Evolutionary conservation across 129 eudicot genomes (phyloP).

Genomic region (Ambrosia artemisiifolia): DNA sequence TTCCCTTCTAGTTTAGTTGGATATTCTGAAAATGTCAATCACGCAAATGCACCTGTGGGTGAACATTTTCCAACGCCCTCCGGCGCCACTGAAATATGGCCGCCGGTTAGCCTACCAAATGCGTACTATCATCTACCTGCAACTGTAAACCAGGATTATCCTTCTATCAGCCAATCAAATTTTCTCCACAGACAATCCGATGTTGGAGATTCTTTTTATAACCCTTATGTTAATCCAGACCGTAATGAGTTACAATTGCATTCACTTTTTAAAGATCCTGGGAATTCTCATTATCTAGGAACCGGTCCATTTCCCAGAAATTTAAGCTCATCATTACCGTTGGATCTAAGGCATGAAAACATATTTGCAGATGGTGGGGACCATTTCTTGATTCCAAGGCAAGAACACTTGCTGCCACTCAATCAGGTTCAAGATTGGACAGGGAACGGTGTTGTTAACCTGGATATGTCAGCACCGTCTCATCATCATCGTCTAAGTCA

Average conservation of each 20-base stretch:
- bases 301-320: constrained; percentile 44
- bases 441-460: constrained; percentile 27
- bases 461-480: constrained; percentile 34
- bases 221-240: constrained; percentile 53
- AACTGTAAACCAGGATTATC: constrained; percentile 39
- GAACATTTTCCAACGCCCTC: constrained; percentile 38
- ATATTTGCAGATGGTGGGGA: constrained; percentile 38
- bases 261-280: constrained; percentile 52
- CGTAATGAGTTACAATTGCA: constrained; percentile 55
- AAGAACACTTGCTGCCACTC: constrained; percentile 42
- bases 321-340: constrained; percentile 33
- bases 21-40: constrained; percentile 38
- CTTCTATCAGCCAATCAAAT: constrained; percentile 43
- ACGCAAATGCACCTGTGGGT: constrained; percentile 31
- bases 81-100: constrained; percentile 51
- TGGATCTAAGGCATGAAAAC: constrained; percentile 54
- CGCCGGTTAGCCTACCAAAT: constrained; percentile 41
- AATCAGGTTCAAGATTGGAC: constrained; percentile 56
- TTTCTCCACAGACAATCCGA: constrained; percentile 34
- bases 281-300: constrained; percentile 43
- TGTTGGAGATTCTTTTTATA: constrained; percentile 39
- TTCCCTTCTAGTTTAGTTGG: constrained; percentile 30
- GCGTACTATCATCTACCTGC: constrained; percentile 43
- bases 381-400: constrained; percentile 46
- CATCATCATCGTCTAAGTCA: constrained; percentile 38